Percentiles rank a stretch among this genome's conserved stretches.
phyloP scores from a whole-genome alignment of 2,329 filamentous ascomycete species.

The Harringtonia aguacate region DNA sequence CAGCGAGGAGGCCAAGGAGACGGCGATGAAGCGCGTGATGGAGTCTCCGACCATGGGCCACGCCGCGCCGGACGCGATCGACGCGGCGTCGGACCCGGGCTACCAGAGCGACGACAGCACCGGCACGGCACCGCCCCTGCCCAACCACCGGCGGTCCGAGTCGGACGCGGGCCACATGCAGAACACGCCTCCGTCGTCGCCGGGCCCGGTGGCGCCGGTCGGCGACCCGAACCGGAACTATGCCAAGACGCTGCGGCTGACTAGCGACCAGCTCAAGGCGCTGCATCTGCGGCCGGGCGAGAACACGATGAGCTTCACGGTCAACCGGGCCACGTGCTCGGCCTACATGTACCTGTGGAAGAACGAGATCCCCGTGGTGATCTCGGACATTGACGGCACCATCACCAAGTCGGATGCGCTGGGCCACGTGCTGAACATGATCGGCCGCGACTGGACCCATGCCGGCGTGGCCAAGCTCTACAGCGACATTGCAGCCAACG shows the following conservation, averaged over 20 bases:
- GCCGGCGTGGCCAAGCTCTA: slow-evolving; percentile 94
- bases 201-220: slow-evolving; percentile 43
- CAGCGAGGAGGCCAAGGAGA: slow-evolving; percentile 90
- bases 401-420: slow-evolving; percentile 96
- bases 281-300: slow-evolving; percentile 73
- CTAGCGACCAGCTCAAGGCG: slow-evolving; percentile 87
- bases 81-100: slow-evolving; percentile 83
- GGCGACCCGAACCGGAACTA: slow-evolving; percentile 77
- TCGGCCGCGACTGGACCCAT: slow-evolving; percentile 97
- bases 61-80: slow-evolving; percentile 48
- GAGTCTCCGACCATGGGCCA: slow-evolving; percentile 39
- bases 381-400: slow-evolving; percentile 96
- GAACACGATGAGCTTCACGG: slow-evolving; percentile 91
- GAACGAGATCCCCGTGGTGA: slow-evolving; percentile 84
- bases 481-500: slow-evolving; percentile 87
- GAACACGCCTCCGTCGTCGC: slow-evolving; percentile 59
- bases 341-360: slow-evolving; percentile 93
- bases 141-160: slow-evolving; percentile 51
- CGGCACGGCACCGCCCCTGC: slow-evolving; percentile 27
- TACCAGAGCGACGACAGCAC: slow-evolving; percentile 86
- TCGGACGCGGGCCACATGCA: slow-evolving; percentile 44
- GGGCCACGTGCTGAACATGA: slow-evolving; percentile 91
- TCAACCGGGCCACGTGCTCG: slow-evolving; percentile 85
- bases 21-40: slow-evolving; percentile 59
- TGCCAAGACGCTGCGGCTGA: slow-evolving; percentile 89